phyloP scores from a whole-genome alignment of 441 rosid genomes.

The Adansonia madagascariensis region DNA sequence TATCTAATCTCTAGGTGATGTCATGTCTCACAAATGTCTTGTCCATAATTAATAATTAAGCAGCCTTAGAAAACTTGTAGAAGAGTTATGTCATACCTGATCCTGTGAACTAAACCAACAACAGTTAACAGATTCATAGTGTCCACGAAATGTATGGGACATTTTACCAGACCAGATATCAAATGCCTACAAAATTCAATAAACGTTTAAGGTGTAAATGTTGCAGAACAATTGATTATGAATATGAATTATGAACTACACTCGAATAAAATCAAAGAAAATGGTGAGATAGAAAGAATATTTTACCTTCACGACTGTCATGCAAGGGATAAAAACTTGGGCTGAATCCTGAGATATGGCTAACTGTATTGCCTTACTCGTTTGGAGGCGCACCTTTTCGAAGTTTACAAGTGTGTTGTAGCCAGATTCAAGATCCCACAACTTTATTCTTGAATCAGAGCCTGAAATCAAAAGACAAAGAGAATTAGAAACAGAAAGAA shows the following conservation, averaged over 20 bases:
- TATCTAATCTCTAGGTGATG: background rate
- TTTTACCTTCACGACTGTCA: constrained; percentile 74
- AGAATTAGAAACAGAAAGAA: background rate
- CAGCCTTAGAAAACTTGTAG: constrained; percentile 1
- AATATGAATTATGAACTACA: constrained; percentile 4
- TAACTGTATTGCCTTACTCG: constrained; percentile 69
- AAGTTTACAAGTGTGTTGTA: constrained; percentile 89
- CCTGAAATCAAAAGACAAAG: constrained; percentile 50
- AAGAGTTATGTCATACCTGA: constrained; percentile 56
- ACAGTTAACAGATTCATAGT: constrained; percentile 73
- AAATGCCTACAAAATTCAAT: constrained; percentile 57
- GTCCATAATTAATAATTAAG: background rate
- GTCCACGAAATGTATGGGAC: constrained; percentile 62
- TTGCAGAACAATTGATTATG: background rate
- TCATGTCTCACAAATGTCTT: constrained; percentile 1
- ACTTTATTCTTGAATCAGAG: constrained; percentile 88
- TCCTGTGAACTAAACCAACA: constrained; percentile 81
- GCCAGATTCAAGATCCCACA: constrained; percentile 94
- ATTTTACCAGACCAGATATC: constrained; percentile 83
- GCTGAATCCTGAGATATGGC: constrained; percentile 69
- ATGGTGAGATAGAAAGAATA: constrained; percentile 24
- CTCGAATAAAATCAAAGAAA: constrained; percentile 15
- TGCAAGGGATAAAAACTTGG: constrained; percentile 82
- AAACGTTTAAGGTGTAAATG: constrained; percentile 16
- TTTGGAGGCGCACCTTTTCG: constrained; percentile 80